Evolutionary conservation across 2,329 filamentous ascomycete species (phyloP), one percentile per base, ranked within the genome.

Genomic region (Lachnellula subtilissima): DNA sequence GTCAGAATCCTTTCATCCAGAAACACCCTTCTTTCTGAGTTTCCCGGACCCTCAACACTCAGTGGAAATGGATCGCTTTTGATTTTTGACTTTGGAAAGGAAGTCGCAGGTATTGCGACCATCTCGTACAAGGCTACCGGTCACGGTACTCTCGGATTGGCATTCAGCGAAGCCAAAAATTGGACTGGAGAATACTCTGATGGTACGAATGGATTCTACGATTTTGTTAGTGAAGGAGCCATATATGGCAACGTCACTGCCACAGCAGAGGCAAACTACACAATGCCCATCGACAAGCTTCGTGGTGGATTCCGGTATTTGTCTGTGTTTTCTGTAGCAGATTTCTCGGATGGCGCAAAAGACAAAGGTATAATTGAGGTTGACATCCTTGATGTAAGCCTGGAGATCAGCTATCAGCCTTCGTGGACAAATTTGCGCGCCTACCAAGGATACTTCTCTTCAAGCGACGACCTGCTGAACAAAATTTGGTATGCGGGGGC

Each of bases 41-140:
- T 57, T 48, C 62, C 61, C 7, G 60, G 48, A 9, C 25, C 50
- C 4, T 54, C 57, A 1, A 36, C 48, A 12, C 53, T 65, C 5
- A 57, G 52, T 5, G 59, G 60, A 15, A 81, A 83, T 63, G 78
- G 76, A 11, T 80, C 78, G 3, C 72, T 74, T n/a, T 66, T 81
- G 2, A 76, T 83, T 1, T 81, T 82, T 55, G 82, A 85, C 66
- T 85, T 85, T 64, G 81, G 80, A 4, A 71, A 75, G 23, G 79
- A 84, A 64, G 79, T 84, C 5, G 81, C 81, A 39, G 82, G 82
- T 5, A 76, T 83, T 54, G 69, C 79, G 5, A 76, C 74, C 3
- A 61, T 85, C n/a, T 67, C 73, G 9, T 85, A 81, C 62, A 71
- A 70, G 3, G 70, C 75, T 11, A 71, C 70, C 25, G 72, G 72